phyloP scores from a whole-genome alignment of 179 eudicot species.

The Beta macrorhiza region DNA sequence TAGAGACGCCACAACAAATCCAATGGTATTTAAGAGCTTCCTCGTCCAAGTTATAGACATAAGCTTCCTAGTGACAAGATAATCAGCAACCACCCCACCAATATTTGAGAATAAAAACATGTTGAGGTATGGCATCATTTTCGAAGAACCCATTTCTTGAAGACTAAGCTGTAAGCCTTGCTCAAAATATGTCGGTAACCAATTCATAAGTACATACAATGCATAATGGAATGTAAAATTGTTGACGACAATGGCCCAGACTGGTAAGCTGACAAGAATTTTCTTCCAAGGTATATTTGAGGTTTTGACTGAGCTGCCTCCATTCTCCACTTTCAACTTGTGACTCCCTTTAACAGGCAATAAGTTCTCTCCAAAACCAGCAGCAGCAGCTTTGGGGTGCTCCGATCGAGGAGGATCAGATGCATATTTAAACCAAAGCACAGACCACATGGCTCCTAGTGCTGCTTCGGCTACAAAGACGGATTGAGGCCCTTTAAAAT shows the following conservation, averaged over 20 bases:
- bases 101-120: conserved; percentile 85
- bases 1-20: conserved; percentile 77
- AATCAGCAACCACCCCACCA: conserved; percentile 79
- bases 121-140: conserved; percentile 90
- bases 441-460: conserved; percentile 76
- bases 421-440: conserved; percentile 74
- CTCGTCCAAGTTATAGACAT: conserved; percentile 71
- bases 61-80: conserved; percentile 62
- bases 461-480: conserved; percentile 81
- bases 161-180: conserved; percentile 83
- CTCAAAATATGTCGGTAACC: conserved; percentile 94
- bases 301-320: conserved; percentile 40
- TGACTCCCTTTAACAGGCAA: conserved; percentile 57
- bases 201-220: conserved; percentile 88
- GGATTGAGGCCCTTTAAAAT: conserved; percentile 63
- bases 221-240: conserved; percentile 93
- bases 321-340: conserved; percentile 54
- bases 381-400: conserved; percentile 87
- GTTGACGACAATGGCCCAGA: conserved; percentile 93
- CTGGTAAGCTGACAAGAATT: conserved; percentile 53
- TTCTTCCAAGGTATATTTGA: conserved; percentile 41
- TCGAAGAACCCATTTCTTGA: conserved; percentile 97
- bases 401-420: conserved; percentile 82
- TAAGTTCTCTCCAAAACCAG: conserved; percentile 79
- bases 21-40: conserved; percentile 73